Conservation (phyloP, 371 early-diverging fungal genomes). For the Rhizomucor pusillus region DNA sequence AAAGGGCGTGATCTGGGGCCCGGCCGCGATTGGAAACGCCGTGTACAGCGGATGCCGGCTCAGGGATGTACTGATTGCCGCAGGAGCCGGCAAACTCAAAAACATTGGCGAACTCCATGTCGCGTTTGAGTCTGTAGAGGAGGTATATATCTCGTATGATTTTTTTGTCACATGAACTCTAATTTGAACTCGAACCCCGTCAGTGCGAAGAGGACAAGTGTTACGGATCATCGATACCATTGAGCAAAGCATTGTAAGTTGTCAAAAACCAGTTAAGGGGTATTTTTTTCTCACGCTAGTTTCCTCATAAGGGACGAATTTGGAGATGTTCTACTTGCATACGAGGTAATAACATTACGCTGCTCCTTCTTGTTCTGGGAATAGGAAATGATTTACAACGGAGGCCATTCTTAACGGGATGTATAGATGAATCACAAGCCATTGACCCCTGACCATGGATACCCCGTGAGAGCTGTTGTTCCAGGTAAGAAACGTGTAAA, state of each 20-base stretch:
- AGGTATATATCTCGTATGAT: conserved; percentile 30
- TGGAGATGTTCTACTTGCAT: conserved; percentile 82
- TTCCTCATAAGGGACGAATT: conserved; percentile 54
- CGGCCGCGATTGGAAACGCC: conserved; percentile 79
- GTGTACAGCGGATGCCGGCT: conserved; percentile 77
- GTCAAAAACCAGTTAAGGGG: background rate
- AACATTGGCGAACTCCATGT: conserved; percentile 59
- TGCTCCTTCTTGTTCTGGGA: background rate
- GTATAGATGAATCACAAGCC: conserved; percentile 78
- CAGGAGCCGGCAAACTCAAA: conserved; percentile 41
- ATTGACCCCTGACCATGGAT: conserved; percentile 77
- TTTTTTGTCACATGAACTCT: background rate
- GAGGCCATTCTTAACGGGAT: background rate
- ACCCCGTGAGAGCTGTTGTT: conserved; percentile 80
- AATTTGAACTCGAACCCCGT: background rate
- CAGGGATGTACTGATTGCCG: conserved; percentile 63
- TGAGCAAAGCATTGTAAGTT: conserved; percentile 70
- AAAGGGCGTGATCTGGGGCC: conserved; percentile 80
- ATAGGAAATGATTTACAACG: background rate
- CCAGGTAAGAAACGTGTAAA: conserved; percentile 34
- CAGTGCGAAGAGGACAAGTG: conserved; percentile 62
- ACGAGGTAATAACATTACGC: conserved; percentile 39
- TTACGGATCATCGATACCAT: conserved; percentile 84
- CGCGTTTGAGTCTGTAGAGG: conserved; percentile 70
- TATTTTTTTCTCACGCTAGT: background rate